Percentiles rank a stretch among this genome's conserved stretches.
These are phyloP conservation scores for Apiotrichum brassicae DNA, from an alignment of 1,284 basidiomycete genomes.

Conservation along the genomic window DNA sequence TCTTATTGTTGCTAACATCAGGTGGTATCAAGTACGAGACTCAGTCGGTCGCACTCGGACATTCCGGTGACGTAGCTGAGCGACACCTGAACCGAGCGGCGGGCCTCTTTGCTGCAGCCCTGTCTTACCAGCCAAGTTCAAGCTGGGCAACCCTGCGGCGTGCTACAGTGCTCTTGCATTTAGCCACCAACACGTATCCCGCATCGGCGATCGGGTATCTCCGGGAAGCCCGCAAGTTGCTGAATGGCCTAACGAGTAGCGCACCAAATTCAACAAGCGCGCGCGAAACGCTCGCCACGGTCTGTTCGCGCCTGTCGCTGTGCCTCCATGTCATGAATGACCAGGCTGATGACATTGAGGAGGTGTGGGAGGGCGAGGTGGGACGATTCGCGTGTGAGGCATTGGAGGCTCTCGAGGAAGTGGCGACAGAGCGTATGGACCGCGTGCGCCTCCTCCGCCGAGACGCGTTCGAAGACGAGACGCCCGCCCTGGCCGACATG, in stretches of 20 bases:
- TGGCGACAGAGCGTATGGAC: slow-evolving; percentile 42
- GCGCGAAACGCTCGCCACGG: slow-evolving; percentile 26
- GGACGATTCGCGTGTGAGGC: slow-evolving; percentile 35
- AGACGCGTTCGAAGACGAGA: slow-evolving; percentile 26
- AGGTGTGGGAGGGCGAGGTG: slow-evolving; percentile 32
- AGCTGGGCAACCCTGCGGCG: slow-evolving; percentile 33
- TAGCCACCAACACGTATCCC: slow-evolving; percentile 33
- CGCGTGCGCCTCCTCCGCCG: slow-evolving; percentile 23
- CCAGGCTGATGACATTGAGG: slow-evolving; percentile 23
- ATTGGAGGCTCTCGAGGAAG: slow-evolving; percentile 35
- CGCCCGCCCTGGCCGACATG: slow-evolving; percentile 37
- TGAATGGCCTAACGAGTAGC: slow-evolving; percentile 19
- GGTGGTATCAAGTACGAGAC: slow-evolving; percentile 39
- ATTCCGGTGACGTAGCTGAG: slow-evolving; percentile 37
- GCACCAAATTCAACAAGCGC: slow-evolving; percentile 25
- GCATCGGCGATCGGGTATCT: slow-evolving; percentile 25
- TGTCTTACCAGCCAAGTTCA: slow-evolving; percentile 22
- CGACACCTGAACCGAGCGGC: slow-evolving; percentile 39
- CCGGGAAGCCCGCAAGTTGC: slow-evolving; percentile 23
- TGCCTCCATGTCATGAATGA: slow-evolving; percentile 20
- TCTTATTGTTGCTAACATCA: too few species aligned
- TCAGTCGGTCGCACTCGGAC: slow-evolving; percentile 31
- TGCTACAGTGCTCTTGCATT: slow-evolving; percentile 33
- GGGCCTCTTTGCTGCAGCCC: slow-evolving; percentile 34
- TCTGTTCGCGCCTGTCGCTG: slow-evolving; percentile 23